Percentiles rank a stretch among this genome's conserved stretches.
Conservation (phyloP, 1,139 yeast species). For the Yamadazyma songkhlaensis region DNA sequence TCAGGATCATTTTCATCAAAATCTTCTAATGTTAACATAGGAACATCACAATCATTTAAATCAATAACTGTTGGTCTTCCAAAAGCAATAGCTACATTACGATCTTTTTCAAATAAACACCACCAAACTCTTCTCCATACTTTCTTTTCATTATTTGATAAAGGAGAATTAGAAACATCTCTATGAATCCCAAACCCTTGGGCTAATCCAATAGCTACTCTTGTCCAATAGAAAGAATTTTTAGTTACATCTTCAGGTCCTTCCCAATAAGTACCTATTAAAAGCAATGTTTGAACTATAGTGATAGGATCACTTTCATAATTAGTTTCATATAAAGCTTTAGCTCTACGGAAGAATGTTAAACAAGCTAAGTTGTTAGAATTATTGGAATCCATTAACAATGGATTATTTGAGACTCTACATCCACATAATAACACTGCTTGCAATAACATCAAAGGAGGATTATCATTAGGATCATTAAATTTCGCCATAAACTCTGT, state of each 20-base stretch:
- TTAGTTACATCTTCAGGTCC: conserved; percentile 77
- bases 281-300: conserved; percentile 60
- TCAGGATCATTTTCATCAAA: conserved; percentile 58
- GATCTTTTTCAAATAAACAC: conserved; percentile 72
- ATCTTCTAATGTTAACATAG: conserved; percentile 67
- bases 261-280: conserved; percentile 73
- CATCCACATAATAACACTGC: conserved; percentile 71
- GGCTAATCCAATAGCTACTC: conserved; percentile 70
- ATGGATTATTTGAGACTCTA: conserved; percentile 57
- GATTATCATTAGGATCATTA: conserved; percentile 60
- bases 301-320: conserved; percentile 71
- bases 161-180: conserved; percentile 36
- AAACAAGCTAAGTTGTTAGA: conserved; percentile 57
- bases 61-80: conserved; percentile 73
- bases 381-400: conserved; percentile 54
- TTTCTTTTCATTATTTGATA: conserved; percentile 44
- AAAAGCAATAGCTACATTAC: conserved; percentile 70
- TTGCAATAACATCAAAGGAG: conserved; percentile 66
- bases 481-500: conserved; percentile 57
- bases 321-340: conserved; percentile 70
- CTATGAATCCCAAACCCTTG: conserved; percentile 81
- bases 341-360: conserved; percentile 74
- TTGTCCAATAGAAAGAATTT: conserved; percentile 75
- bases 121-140: conserved; percentile 78
- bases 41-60: conserved; percentile 74